Base-by-base conservation (phyloP, 2,329 filamentous ascomycete species). In the Byssothecium circinans region DNA sequence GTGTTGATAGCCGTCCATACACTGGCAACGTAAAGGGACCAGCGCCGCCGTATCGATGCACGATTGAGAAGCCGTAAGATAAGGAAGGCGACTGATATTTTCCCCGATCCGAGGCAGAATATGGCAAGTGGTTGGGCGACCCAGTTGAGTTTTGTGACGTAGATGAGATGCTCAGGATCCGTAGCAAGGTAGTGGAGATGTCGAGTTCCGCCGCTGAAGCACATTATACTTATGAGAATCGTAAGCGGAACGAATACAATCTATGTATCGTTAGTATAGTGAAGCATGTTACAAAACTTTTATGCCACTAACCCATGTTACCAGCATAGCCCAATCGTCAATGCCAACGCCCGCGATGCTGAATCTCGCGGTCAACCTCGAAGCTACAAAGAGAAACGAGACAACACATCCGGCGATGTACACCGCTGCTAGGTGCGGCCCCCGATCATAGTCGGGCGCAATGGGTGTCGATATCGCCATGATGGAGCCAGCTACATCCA, bases 281-380 rank as follows among this genome's bases (percentile, higher is more conserved):
- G 23, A 5, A 25, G 23, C 23, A 25, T 25, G 23, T 6, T 5
- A 32, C 14, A 7, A 8, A 32, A n/a, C 29, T 32, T 5, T n/a
- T 5, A 32, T 4, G 29, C 8, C 29, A 32, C 29, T 32, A 5
- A 59, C 57, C 53, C 52, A 54, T 35, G 56, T 56, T 29, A 50
- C 20, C 20, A 59, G 34, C 58, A 61, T 61, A 37, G 35, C 45
- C 54, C 54, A 59, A 34, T 61, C 58, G 40, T 61, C 58, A 25
- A 57, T 50, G 15, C 54, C 54, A 12, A 61, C 52, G 41, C 50
- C 50, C 2, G 53, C 50, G 34, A 61, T 57, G 29, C 50, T 56
- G 40, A 49, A 56, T 6, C 58, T 38, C n/a, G 58, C 54, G 18
- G 41, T 56, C 18, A 61, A 36, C 27, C 58, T 30, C 48, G 50